phyloP scores from a whole-genome alignment of 768 basidiomycete species.

The Suillus sp. region DNA sequence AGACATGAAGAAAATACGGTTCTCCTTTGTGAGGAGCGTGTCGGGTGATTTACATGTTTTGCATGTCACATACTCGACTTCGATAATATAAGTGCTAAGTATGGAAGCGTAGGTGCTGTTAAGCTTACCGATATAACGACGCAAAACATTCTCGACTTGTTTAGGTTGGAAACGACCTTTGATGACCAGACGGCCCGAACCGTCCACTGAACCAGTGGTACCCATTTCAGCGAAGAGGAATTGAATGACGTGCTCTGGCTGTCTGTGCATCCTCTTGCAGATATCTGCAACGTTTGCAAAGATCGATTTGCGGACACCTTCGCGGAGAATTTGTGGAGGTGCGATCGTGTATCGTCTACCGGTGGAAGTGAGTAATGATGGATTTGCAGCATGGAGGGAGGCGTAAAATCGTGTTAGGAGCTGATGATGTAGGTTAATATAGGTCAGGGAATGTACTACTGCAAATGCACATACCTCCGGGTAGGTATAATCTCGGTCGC shows the following conservation, averaged over 20 bases:
- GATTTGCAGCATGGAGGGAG: slow-evolving; percentile 91
- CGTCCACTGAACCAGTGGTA: slow-evolving; percentile 95
- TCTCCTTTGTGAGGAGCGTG: slow-evolving; percentile 95
- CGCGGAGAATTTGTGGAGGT: slow-evolving; percentile 90
- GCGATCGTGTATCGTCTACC: slow-evolving; percentile 97
- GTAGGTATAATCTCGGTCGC: slow-evolving; percentile 96
- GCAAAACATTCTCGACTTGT: slow-evolving; percentile 94
- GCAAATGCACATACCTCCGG: slow-evolving; percentile 65
- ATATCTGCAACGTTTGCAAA: slow-evolving; percentile 98
- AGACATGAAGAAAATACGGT: slow-evolving; percentile 97
- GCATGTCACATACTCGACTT: slow-evolving; percentile 98
- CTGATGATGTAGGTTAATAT: slow-evolving; percentile 39
- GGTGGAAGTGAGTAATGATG: slow-evolving; percentile 78
- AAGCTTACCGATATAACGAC: slow-evolving; percentile 90
- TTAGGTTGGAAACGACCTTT: slow-evolving; percentile 98
- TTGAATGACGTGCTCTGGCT: slow-evolving; percentile 97
- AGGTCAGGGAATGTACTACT: not conserved
- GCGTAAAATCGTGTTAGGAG: slow-evolving; percentile 92
- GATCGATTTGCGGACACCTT: slow-evolving; percentile 97
- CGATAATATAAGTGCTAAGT: slow-evolving; percentile 7
- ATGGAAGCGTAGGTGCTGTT: not conserved
- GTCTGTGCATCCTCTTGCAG: slow-evolving; percentile 96
- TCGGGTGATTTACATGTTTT: slow-evolving; percentile 99
- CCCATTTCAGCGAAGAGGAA: slow-evolving; percentile 98
- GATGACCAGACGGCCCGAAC: slow-evolving; percentile 89